Conservation (phyloP, 2,329 filamentous ascomycete species). For the Calonectria pteridis region DNA sequence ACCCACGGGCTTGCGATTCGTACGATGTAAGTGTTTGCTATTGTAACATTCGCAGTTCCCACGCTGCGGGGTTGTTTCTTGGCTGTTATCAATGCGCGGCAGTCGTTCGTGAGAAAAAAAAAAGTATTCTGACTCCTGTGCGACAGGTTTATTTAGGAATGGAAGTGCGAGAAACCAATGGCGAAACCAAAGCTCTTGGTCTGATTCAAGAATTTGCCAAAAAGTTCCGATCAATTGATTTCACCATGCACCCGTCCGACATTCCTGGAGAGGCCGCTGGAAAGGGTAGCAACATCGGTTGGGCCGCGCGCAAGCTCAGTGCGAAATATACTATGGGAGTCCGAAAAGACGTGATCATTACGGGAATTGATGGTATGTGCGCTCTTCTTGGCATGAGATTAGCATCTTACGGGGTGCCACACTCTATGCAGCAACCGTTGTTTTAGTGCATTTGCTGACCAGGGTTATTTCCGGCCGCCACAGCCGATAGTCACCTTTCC, state of each 20-base stretch:
- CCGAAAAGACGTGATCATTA: conserved; percentile 75
- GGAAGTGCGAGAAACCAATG: conserved; percentile 75
- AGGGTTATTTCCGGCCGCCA: conserved; percentile 24
- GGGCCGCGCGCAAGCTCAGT: conserved; percentile 76
- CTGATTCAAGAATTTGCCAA: conserved; percentile 73
- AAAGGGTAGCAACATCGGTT: conserved; percentile 81
- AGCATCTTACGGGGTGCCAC: conserved; percentile 11
- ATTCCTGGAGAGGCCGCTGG: conserved; percentile 77
- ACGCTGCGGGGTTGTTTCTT: neutral
- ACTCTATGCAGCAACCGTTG: neutral
- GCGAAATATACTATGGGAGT: conserved; percentile 66
- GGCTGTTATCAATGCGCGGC: neutral
- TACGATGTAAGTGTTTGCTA: conserved; percentile 74
- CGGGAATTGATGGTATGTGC: conserved; percentile 77
- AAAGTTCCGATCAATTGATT: conserved; percentile 75
- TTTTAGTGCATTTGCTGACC: conserved; percentile 20
- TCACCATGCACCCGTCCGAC: conserved; percentile 74
- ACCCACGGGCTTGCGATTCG: conserved; percentile 70
- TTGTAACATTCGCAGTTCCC: neutral
- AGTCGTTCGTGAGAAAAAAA: neutral
- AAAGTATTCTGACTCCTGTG: conserved; percentile 17
- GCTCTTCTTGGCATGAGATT: conserved; percentile 5
- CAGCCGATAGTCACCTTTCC: conserved; percentile 79
- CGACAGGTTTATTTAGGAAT: conserved; percentile 77
- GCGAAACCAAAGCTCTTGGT: conserved; percentile 70